Percentiles rank a stretch among this genome's conserved stretches.
Conservation (phyloP, 495 filamentous ascomycete species). For the Coniosporium apollinis region DNA sequence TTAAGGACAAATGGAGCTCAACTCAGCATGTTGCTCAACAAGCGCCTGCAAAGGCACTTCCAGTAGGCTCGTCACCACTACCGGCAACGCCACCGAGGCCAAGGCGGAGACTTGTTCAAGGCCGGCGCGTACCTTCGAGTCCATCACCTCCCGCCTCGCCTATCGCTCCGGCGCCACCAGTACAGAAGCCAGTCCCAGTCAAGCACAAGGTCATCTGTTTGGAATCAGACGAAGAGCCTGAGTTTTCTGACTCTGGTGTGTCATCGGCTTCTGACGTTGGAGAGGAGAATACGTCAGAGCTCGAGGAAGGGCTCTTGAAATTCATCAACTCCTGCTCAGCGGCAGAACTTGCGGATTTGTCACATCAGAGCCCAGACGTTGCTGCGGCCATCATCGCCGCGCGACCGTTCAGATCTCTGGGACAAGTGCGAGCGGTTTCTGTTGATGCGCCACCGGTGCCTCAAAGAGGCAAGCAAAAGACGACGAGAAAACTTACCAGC, state of each 20-base stretch:
- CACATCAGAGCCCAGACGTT: slow-evolving; percentile 44
- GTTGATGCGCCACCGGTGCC: too few species aligned
- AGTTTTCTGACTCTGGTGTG: slow-evolving; percentile 39
- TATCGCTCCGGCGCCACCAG: slow-evolving; percentile 21
- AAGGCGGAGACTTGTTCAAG: slow-evolving; percentile 39
- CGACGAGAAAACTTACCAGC: slow-evolving; percentile 39
- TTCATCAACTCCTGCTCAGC: slow-evolving; percentile 70
- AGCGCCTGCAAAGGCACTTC: background rate
- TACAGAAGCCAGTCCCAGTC: slow-evolving; percentile 13
- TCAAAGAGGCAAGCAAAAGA: too few species aligned
- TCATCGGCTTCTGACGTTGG: slow-evolving; percentile 23
- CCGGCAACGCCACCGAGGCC: slow-evolving; percentile 23
- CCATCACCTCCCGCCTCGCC: slow-evolving; percentile 25
- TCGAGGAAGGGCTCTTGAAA: slow-evolving; percentile 41
- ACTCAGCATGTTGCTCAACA: slow-evolving; percentile 22
- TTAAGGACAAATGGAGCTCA: slow-evolving; percentile 44
- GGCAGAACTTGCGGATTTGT: slow-evolving; percentile 60
- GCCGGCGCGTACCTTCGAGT: slow-evolving; percentile 32
- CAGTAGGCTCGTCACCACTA: background rate
- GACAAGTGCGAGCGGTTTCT: slow-evolving; percentile 30
- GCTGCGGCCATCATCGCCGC: slow-evolving; percentile 50
- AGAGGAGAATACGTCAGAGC: slow-evolving; percentile 22
- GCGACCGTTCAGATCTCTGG: slow-evolving; percentile 44
- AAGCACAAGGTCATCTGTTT: slow-evolving; percentile 13
- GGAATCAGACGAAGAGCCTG: slow-evolving; percentile 29